Evolutionary conservation across 1,284 basidiomycete species (phyloP).

Genomic region (Athelia psychrophila): DNA sequence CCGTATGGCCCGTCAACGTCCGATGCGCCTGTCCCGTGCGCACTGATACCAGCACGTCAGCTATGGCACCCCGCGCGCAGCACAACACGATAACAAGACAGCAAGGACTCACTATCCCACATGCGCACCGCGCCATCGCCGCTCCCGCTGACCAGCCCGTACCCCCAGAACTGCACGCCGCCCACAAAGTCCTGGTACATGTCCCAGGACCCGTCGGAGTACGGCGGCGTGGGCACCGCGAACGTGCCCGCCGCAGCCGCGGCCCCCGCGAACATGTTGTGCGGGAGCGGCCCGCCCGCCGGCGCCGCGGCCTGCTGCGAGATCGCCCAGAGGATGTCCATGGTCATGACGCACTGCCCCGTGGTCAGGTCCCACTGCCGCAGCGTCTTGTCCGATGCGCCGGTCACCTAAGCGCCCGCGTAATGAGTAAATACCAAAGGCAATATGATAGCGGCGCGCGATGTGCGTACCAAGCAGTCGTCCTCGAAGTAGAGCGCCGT

Average conservation of each 20-base stretch:
- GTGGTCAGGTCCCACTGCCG: conserved; percentile 98
- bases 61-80: too few species aligned
- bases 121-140: conserved; percentile 97
- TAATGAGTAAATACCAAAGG: conserved; percentile 11
- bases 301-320: conserved; percentile 76
- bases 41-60: conserved; percentile 52
- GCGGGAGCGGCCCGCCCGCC: conserved; percentile 38
- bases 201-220: conserved; percentile 89
- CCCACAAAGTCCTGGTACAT: conserved; percentile 98
- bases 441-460: background rate
- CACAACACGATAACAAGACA: too few species aligned
- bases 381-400: conserved; percentile 97
- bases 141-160: conserved; percentile 94
- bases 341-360: conserved; percentile 97
- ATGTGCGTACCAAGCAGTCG: conserved; percentile 75
- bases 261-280: conserved; percentile 49
- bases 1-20: conserved; percentile 92
- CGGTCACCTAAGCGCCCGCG: conserved; percentile 81
- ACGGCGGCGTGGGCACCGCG: conserved; percentile 82
- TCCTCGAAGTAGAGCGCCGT: conserved; percentile 96
- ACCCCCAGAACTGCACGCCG: conserved; percentile 98
- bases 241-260: conserved; percentile 66
- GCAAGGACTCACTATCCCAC: conserved; percentile 98
- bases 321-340: conserved; percentile 99
- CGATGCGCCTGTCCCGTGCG: conserved; percentile 97